Evolutionary conservation across 345 rosid genomes (phyloP).

Genomic region (Rhodamnia rubescens): DNA sequence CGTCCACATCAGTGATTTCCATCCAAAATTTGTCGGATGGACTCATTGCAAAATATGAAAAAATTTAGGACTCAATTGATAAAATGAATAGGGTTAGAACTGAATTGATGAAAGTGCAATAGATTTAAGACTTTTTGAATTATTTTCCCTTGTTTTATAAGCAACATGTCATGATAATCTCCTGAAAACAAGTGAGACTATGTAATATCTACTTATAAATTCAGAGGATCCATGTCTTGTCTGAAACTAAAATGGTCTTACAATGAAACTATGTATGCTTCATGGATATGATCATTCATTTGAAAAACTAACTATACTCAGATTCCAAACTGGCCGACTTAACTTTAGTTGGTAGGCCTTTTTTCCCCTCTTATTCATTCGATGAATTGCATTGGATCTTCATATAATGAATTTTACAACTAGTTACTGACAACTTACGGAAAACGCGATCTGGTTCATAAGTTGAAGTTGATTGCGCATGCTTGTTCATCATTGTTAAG

Average conservation of each 20-base stretch:
- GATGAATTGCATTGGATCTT: neutral
- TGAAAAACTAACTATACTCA: neutral
- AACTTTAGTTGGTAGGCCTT: neutral
- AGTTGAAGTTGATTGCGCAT: neutral
- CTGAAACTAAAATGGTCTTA: neutral
- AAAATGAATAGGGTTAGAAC: too few species aligned
- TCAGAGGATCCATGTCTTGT: neutral
- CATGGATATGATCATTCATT: neutral
- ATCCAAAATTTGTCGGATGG: too few species aligned
- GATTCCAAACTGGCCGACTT: neutral
- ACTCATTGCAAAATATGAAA: too few species aligned
- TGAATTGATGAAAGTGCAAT: too few species aligned
- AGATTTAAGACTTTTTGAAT: too few species aligned
- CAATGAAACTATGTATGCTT: neutral
- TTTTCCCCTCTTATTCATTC: neutral
- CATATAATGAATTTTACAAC: neutral
- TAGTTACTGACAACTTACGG: neutral
- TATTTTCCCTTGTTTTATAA: neutral
- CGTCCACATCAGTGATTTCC: too few species aligned
- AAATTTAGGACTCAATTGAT: too few species aligned
- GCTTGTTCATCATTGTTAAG: neutral
- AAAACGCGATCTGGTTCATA: neutral
- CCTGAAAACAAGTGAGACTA: neutral
- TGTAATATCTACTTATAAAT: neutral
- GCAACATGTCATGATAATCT: neutral